These are phyloP conservation scores for Pelargonium fulgidum DNA, from an alignment of 441 rosid species.

Conservation along the genomic window DNA sequence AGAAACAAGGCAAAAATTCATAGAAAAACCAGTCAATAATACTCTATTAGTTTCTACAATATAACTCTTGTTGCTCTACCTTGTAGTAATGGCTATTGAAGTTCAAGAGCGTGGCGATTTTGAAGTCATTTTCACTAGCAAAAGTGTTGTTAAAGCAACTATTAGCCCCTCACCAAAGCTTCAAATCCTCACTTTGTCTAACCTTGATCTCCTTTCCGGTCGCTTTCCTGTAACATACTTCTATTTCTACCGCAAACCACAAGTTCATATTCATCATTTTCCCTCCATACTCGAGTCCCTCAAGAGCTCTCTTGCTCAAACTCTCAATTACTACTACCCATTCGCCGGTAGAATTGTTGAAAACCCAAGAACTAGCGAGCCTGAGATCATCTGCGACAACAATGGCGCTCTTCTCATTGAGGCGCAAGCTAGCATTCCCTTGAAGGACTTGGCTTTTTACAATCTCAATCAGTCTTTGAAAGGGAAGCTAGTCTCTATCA, in stretches of 20 bases:
- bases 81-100: constrained; percentile 17
- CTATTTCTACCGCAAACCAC: constrained; percentile 49
- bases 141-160: constrained; percentile 41
- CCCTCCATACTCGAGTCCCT: constrained; percentile 33
- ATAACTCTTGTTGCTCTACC: background rate
- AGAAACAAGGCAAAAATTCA: background rate
- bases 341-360: constrained; percentile 61
- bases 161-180: constrained; percentile 20
- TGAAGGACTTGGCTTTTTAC: constrained; percentile 51
- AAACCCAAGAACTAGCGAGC: constrained; percentile 39
- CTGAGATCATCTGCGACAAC: constrained; percentile 60
- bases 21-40: background rate
- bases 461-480: constrained; percentile 38
- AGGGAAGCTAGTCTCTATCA: constrained; percentile 44
- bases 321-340: constrained; percentile 53
- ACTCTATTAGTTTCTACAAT: background rate
- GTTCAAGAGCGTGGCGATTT: constrained; percentile 22
- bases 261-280: constrained; percentile 11
- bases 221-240: constrained; percentile 77
- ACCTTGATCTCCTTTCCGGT: constrained; percentile 82
- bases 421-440: constrained; percentile 42
- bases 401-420: constrained; percentile 52
- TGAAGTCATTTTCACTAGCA: constrained; percentile 34
- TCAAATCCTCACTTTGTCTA: constrained; percentile 46
- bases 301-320: constrained; percentile 43